Evolutionary conservation across 2,329 filamentous ascomycete genomes (phyloP).

Genomic region (Chalara sp.): DNA sequence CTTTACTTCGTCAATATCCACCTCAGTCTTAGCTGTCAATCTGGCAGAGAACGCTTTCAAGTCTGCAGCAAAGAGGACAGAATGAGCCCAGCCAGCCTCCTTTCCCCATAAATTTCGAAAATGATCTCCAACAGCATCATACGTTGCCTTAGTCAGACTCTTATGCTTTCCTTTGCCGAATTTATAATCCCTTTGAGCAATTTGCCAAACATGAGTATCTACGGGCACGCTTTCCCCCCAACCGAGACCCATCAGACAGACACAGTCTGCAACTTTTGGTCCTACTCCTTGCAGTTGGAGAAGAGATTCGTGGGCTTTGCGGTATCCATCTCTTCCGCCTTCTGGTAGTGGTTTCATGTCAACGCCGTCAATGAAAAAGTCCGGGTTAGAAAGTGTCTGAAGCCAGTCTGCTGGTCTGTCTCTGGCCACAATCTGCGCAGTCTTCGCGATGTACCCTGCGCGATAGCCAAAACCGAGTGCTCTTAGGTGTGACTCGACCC

Average conservation of each 20-base stretch:
- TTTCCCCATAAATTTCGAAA: conserved; percentile 87
- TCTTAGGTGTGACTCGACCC: conserved; percentile 75
- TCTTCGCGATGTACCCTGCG: conserved; percentile 85
- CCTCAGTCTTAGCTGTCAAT: conserved; percentile 37
- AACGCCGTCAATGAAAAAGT: conserved; percentile 64
- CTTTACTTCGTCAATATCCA: conserved; percentile 37
- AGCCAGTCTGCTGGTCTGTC: conserved; percentile 71
- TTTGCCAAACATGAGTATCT: conserved; percentile 98
- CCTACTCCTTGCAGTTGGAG: conserved; percentile 81
- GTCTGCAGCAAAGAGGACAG: conserved; percentile 91
- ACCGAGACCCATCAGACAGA: conserved; percentile 90
- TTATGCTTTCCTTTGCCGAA: conserved; percentile 79
- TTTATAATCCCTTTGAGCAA: conserved; percentile 90
- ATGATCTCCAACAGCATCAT: conserved; percentile 83
- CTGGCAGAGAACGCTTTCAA: conserved; percentile 73
- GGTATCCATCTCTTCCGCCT: conserved; percentile 45
- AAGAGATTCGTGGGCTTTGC: conserved; percentile 79
- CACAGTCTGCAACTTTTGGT: conserved; percentile 94
- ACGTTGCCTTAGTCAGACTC: conserved; percentile 80
- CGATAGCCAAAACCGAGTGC: conserved; percentile 89
- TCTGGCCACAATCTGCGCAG: conserved; percentile 65
- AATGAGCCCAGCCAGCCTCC: conserved; percentile 96
- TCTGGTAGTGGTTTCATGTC: conserved; percentile 40
- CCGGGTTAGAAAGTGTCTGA: conserved; percentile 69
- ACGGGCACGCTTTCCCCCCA: conserved; percentile 95